phyloP scores from a whole-genome alignment of 2,329 filamentous ascomycete species.

The Coniochaeta sp. region DNA sequence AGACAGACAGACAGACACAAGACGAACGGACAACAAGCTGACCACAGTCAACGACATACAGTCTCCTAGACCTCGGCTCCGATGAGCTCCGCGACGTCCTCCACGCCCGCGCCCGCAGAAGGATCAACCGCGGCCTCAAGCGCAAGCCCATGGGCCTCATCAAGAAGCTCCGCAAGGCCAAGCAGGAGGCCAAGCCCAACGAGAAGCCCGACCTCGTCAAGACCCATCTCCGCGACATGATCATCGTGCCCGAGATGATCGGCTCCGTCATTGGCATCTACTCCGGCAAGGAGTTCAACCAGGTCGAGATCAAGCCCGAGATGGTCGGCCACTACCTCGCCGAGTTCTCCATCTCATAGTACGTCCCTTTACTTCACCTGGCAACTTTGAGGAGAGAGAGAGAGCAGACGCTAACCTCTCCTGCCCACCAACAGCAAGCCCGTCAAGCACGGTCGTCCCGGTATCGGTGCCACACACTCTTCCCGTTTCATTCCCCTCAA shows the following conservation, averaged over 20 bases:
- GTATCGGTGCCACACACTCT: slow-evolving; percentile 99
- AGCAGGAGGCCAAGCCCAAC: slow-evolving; percentile 98
- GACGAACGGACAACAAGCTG: slow-evolving; percentile 6
- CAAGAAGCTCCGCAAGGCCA: slow-evolving; percentile 99
- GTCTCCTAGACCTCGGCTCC: slow-evolving; percentile 96
- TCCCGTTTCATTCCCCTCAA: slow-evolving; percentile 99
- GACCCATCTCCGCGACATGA: slow-evolving; percentile 99
- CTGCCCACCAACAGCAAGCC: slow-evolving; percentile 65
- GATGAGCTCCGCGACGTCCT: slow-evolving; percentile 99
- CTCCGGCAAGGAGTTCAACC: slow-evolving; percentile 99
- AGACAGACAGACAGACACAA: too few species aligned
- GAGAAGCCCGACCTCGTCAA: slow-evolving; percentile 99
- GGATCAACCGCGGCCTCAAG: slow-evolving; percentile 99
- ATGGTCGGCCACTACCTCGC: slow-evolving; percentile 99
- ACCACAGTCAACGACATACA: slow-evolving; percentile 31
- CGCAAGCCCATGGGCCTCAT: slow-evolving; percentile 99
- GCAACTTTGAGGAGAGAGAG: too few species aligned
- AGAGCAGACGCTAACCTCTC: slow-evolving; percentile 37
- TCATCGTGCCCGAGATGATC: slow-evolving; percentile 99
- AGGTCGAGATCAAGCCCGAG: slow-evolving; percentile 99
- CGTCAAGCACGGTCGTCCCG: slow-evolving; percentile 99
- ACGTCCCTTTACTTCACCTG: slow-evolving; percentile 35
- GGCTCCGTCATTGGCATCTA: slow-evolving; percentile 98
- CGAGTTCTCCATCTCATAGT: slow-evolving; percentile 99
- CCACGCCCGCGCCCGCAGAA: slow-evolving; percentile 94